Evolutionary conservation across 176 grass and related monocot genomes (phyloP).

Genomic region (Areca catechu): DNA sequence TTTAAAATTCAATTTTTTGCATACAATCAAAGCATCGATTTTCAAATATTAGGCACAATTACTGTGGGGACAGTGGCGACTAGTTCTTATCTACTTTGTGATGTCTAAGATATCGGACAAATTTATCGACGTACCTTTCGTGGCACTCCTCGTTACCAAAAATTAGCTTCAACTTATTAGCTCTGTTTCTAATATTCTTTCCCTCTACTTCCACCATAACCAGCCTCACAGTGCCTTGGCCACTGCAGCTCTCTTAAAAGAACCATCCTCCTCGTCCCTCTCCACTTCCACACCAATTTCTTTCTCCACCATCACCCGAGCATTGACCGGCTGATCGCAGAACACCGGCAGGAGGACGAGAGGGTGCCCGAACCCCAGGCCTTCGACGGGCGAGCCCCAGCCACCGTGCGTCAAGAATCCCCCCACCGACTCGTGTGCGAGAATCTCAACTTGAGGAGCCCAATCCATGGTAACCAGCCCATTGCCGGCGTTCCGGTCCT

Average conservation of each 20-base stretch:
- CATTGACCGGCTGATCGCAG: slow-evolving; percentile 56
- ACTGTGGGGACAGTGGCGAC: no score
- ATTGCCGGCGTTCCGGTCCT: slow-evolving; percentile 1
- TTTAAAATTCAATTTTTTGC: no score
- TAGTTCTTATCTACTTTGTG: no score
- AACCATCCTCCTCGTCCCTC: slow-evolving; percentile 6
- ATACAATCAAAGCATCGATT: no score
- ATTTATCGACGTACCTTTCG: slow-evolving; percentile 17
- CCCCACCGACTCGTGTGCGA: slow-evolving; percentile 37
- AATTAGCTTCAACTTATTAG: slow-evolving; percentile 7
- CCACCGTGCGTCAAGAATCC: slow-evolving; percentile 56
- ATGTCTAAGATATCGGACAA: not conserved
- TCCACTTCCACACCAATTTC: slow-evolving; percentile 19
- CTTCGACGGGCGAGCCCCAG: slow-evolving; percentile 46
- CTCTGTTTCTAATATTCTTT: slow-evolving; percentile 7
- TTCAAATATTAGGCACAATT: no score
- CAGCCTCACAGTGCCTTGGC: slow-evolving; percentile 12
- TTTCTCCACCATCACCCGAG: slow-evolving; percentile 25
- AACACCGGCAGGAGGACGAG: slow-evolving; percentile 43
- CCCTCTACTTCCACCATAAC: slow-evolving; percentile 33
- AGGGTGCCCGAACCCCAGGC: slow-evolving; percentile 31
- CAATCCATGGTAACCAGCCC: slow-evolving; percentile 21
- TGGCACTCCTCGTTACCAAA: slow-evolving; percentile 3
- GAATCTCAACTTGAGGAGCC: slow-evolving; percentile 38
- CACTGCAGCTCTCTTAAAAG: slow-evolving; percentile 14